Base-by-base conservation (phyloP, 176 grass and related monocot species). In the Leersia perrieri region DNA sequence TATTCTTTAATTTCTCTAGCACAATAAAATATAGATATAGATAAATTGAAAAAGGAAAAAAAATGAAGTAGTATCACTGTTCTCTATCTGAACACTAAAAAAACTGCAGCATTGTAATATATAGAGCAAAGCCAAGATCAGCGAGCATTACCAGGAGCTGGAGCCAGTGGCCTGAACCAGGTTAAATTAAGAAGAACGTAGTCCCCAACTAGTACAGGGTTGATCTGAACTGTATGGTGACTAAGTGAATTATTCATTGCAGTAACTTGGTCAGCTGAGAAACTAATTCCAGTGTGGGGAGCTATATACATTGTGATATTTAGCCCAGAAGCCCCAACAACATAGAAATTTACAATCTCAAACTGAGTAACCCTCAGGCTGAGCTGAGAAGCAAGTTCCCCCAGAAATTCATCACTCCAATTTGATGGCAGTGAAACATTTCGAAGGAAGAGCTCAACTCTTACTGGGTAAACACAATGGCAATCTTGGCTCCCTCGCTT, bases 261-360 rank as follows among this genome's bases (percentile, higher is more conserved):
- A 70, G 36, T 55, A 72, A 93, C 90, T 89, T 96, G 87, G 76
- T 84, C 68, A 2, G 57, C 69, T 34, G 87, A 83, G 79, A 99
- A 99, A 80, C 97, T 95, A 89, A 88, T 89, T 88, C 92, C 97
- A 67, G 77, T 90, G 53, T 90, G 82, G 68, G 97, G 93, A 8
- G 90, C 89, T 88, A 99, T 95, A 86, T 99, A 65, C 97, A 99
- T 99, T 58, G 97, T 95, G 39, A 96, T 96, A 80, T 99, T 99
- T 79, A 99, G 87, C 63, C 93, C 97, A 89, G 91, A 95, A 71
- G 91, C 85, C 76, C 97, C 97, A 79, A 99, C 97, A 62, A 99
- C 97, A 39, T 99, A 99, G 77, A 99, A 96, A 82, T 99, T 99
- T 78, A 83, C 87, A 66, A 99, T 93, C 85, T 85, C 97, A 38